These are phyloP conservation scores for Zymoseptoria crescenta DNA, from an alignment of 2,329 filamentous ascomycete species.

Conservation along the genomic window DNA sequence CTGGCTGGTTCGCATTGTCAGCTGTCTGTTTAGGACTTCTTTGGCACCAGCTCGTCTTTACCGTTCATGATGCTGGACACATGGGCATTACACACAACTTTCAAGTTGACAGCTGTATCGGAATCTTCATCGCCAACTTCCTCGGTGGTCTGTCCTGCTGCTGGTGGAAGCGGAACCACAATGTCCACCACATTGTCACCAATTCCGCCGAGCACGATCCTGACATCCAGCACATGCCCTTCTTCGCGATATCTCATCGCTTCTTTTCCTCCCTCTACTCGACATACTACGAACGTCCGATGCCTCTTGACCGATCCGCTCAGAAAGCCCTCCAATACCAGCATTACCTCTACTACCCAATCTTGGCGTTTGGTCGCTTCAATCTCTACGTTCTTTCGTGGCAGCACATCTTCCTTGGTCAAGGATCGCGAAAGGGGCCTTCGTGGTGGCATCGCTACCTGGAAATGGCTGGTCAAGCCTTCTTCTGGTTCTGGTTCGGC, in stretches of 20 bases:
- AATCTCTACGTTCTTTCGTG: slow-evolving; percentile 63
- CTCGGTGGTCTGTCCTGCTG: slow-evolving; percentile 81
- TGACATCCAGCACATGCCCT: slow-evolving; percentile 71
- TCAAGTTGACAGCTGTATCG: slow-evolving; percentile 72
- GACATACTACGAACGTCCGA: slow-evolving; percentile 58
- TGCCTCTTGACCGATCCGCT: slow-evolving; percentile 55
- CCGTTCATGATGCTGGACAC: slow-evolving; percentile 89
- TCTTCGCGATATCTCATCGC: slow-evolving; percentile 59
- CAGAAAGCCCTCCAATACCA: slow-evolving; percentile 55
- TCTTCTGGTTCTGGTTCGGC: slow-evolving; percentile 62
- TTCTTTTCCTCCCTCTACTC: slow-evolving; percentile 59
- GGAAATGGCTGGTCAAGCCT: slow-evolving; percentile 54
- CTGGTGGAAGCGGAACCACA: slow-evolving; percentile 97
- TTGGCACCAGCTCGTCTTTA: slow-evolving; percentile 94
- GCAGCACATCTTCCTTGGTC: slow-evolving; percentile 53
- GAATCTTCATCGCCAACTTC: slow-evolving; percentile 84
- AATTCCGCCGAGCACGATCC: slow-evolving; percentile 94
- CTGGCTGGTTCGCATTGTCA: slow-evolving; percentile 48
- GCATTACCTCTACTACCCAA: slow-evolving; percentile 60
- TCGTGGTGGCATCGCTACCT: slow-evolving; percentile 62
- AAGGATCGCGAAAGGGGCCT: slow-evolving; percentile 50
- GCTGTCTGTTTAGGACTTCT: slow-evolving; percentile 70
- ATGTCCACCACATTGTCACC: slow-evolving; percentile 93
- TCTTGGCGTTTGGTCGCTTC: slow-evolving; percentile 60
- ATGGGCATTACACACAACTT: slow-evolving; percentile 96